These are phyloP conservation scores for Xylariaceae sp. DNA, from an alignment of 2,329 filamentous ascomycete genomes.

Conservation along the genomic window DNA sequence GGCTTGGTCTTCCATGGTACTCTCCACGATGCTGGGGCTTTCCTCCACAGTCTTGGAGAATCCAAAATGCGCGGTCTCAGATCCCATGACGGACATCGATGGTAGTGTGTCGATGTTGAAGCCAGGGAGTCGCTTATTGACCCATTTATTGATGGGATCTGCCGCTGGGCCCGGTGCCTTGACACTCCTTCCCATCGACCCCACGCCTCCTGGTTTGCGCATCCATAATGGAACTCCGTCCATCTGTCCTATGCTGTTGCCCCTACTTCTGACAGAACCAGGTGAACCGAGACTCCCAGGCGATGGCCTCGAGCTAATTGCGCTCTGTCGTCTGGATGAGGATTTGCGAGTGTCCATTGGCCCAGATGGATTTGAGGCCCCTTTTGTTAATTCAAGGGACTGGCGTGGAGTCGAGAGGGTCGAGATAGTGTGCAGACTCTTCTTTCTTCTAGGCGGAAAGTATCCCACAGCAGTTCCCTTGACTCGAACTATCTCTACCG, in stretches of 20 bases:
- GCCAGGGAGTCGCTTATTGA: constrained; percentile 75
- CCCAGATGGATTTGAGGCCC: constrained; percentile 28
- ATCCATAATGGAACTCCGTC: constrained; percentile 54
- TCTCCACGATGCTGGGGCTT: constrained; percentile 44
- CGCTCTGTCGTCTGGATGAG: constrained; percentile 32
- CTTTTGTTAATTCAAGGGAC: constrained; percentile 55
- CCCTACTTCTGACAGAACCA: constrained; percentile 29
- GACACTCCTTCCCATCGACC: constrained; percentile 67
- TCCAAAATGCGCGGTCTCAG: constrained; percentile 54
- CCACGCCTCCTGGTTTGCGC: constrained; percentile 80
- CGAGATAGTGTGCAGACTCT: constrained; percentile 65
- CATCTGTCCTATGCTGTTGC: constrained; percentile 28
- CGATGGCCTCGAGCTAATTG: constrained; percentile 24
- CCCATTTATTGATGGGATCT: constrained; percentile 78
- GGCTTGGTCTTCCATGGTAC: constrained; percentile 45
- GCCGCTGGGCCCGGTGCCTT: constrained; percentile 74
- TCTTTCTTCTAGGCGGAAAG: constrained; percentile 85
- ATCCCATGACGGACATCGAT: constrained; percentile 60
- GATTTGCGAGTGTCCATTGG: constrained; percentile 27
- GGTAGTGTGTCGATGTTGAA: constrained; percentile 65
- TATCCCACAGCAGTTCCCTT: constrained; percentile 77
- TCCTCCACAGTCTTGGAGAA: constrained; percentile 40
- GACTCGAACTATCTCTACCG: constrained; percentile 81
- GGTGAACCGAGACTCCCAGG: constrained; percentile 27
- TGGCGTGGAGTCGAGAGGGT: constrained; percentile 61